phyloP scores from a whole-genome alignment of 345 rosid species.

The Passiflora organensis region DNA sequence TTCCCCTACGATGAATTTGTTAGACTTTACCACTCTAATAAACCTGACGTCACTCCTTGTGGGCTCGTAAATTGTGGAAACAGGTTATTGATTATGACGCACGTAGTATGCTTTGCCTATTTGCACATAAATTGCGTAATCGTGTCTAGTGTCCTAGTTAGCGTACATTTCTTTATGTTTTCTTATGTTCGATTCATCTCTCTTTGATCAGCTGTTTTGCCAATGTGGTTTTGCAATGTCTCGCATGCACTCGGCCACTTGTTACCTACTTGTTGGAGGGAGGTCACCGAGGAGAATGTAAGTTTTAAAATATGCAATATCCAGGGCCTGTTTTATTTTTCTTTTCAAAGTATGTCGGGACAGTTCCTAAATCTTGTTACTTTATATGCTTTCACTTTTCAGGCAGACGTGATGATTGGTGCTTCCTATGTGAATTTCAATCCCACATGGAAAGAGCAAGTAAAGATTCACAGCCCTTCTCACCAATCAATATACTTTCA shows the following conservation, averaged over 20 bases:
- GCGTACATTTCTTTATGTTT: background rate
- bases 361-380: constrained; percentile 4
- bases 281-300: constrained; percentile 82
- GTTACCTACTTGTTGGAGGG: constrained; percentile 80
- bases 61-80: constrained; percentile 98
- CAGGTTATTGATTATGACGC: constrained; percentile 45
- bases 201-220: constrained; percentile 72
- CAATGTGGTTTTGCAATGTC: constrained; percentile 92
- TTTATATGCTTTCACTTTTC: constrained; percentile 25
- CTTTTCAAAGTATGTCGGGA: constrained; percentile 2
- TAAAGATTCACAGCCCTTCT: constrained; percentile 59
- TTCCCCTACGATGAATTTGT: constrained; percentile 85
- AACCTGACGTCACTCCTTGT: constrained; percentile 57
- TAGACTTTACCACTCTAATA: constrained; percentile 64
- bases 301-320: constrained; percentile 9
- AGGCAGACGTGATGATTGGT: constrained; percentile 90
- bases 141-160: background rate
- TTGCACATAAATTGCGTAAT: background rate
- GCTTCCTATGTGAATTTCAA: constrained; percentile 85
- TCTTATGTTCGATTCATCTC: constrained; percentile 3
- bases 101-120: background rate
- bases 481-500: constrained; percentile 77
- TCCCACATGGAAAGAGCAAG: constrained; percentile 68
- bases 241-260: constrained; percentile 80
- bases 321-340: constrained; percentile 3